Base-by-base conservation (phyloP, 139 green algal species). In the Coelastrella sp. region DNA sequence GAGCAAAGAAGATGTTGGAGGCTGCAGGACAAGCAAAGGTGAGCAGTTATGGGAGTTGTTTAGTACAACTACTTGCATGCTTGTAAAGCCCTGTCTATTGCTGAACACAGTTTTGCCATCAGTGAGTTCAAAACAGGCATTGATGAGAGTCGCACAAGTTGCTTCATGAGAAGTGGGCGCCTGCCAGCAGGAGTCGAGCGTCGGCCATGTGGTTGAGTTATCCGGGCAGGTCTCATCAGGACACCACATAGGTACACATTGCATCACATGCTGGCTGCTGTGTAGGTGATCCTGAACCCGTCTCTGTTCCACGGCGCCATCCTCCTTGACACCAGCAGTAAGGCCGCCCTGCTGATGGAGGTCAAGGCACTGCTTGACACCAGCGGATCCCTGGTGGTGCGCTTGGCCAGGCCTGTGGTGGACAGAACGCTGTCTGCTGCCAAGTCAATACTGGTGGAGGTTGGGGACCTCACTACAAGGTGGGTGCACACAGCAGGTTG, bases 1-100 rank as follows among this genome's bases (percentile, higher is more conserved):
- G 91, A 77, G 92, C 94, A 5, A 6, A 75, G 65, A 74, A 59
- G 32, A 91, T 91, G 87, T n/a, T 87, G 10, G 76, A 75, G 61
- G 47, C n/a, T 5, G 66, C 20, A 17, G 78, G 78, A 58, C 22
- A 79, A 0, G 23, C 73, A 11, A 91, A 87, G 87, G 87, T 91
- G 87, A n/a, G 86, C 16, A 7, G 58, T 2, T 13, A 13, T 71
- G 61, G n/a, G n/a, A n/a, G n/a, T n/a, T n/a, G n/a, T n/a, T n/a
- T n/a, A n/a, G n/a, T n/a, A n/a, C n/a, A n/a, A n/a, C n/a, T n/a
- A n/a, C n/a, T n/a, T n/a, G n/a, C n/a, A n/a, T 71, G 61, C 61
- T 71, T 71, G 61, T 71, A 71, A 2, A 10, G 14, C 14, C 61
- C 2, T 71, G 3, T n/a, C n/a, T n/a, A n/a, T n/a, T n/a, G n/a